Conservation (phyloP, 1,284 basidiomycete genomes). For the Boletus albobrunnescens region DNA sequence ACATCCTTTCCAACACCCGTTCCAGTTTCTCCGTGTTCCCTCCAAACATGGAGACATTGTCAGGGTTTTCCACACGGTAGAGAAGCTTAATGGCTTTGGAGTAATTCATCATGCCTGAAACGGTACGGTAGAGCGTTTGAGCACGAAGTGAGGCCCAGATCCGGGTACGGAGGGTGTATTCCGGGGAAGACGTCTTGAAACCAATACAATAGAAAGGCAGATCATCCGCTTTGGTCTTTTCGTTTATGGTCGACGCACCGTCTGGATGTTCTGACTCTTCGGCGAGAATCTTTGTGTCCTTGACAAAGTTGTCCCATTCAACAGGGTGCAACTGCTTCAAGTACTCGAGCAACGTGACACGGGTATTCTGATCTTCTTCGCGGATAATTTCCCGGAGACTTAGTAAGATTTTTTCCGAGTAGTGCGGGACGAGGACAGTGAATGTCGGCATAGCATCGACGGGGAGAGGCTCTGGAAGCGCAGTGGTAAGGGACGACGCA, state of each 20-base stretch:
- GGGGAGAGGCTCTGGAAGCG: constrained; percentile 88
- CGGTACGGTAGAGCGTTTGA: constrained; percentile 97
- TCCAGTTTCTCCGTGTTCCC: constrained; percentile 97
- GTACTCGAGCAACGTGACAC: constrained; percentile 93
- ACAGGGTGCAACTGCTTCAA: constrained; percentile 98
- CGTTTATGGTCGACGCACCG: constrained; percentile 56
- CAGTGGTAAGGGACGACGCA: constrained; percentile 89
- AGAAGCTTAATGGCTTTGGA: constrained; percentile 99
- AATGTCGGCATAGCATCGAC: constrained; percentile 98
- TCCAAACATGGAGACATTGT: constrained; percentile 93
- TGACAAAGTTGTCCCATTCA: constrained; percentile 99
- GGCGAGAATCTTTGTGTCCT: constrained; percentile 98
- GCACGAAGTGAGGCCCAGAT: constrained; percentile 99
- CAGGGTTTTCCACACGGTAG: constrained; percentile 99
- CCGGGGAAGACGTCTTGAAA: constrained; percentile 98
- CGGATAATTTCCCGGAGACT: constrained; percentile 94
- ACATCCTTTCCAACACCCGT: constrained; percentile 95
- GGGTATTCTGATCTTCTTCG: constrained; percentile 94
- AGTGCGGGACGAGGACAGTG: constrained; percentile 93
- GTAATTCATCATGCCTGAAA: constrained; percentile 99
- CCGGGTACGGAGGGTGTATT: constrained; percentile 97
- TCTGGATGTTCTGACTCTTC: constrained; percentile 78
- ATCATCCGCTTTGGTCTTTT: constrained; percentile 89
- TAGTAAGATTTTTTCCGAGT: constrained; percentile 93
- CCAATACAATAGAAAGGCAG: constrained; percentile 99